Evolutionary conservation across 2,329 filamentous ascomycete species (phyloP).

Genomic region (Sporothrix sp.): DNA sequence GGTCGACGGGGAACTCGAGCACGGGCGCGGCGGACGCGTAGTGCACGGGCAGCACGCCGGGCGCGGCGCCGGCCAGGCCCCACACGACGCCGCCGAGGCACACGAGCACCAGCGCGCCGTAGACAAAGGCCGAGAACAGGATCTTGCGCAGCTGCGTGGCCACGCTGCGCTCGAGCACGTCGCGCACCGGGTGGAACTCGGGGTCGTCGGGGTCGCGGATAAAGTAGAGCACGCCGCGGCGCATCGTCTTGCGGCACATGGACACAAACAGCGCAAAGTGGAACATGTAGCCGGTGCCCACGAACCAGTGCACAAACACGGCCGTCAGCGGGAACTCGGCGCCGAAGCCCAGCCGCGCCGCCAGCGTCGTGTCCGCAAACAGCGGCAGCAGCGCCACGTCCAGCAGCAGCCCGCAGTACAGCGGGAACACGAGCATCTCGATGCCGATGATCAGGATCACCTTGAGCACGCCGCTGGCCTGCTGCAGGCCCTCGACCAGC

Average conservation of each 20-base stretch:
- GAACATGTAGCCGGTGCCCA: slow-evolving; percentile 99
- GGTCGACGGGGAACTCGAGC: slow-evolving; percentile 85
- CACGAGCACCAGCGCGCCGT: slow-evolving; percentile 82
- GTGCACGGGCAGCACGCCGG: slow-evolving; percentile 74
- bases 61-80: slow-evolving; percentile 62
- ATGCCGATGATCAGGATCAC: slow-evolving; percentile 98
- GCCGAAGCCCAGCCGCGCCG: slow-evolving; percentile 70
- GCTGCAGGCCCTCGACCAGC: slow-evolving; percentile 73
- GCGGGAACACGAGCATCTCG: slow-evolving; percentile 93
- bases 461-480: slow-evolving; percentile 94
- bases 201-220: slow-evolving; percentile 97
- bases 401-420: slow-evolving; percentile 88
- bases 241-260: slow-evolving; percentile 97
- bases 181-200: slow-evolving; percentile 93
- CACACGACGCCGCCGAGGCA: slow-evolving; percentile 94
- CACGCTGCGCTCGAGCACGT: slow-evolving; percentile 88
- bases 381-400: slow-evolving; percentile 82
- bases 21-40: slow-evolving; percentile 90
- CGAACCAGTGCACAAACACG: slow-evolving; percentile 96
- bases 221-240: slow-evolving; percentile 91
- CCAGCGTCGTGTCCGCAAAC: slow-evolving; percentile 71
- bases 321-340: slow-evolving; percentile 74
- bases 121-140: slow-evolving; percentile 88
- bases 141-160: slow-evolving; percentile 93
- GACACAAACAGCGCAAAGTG: slow-evolving; percentile 97